Conservation (phyloP, 805 yeast genomes). For the Wickerhamomyces rabaulensis region DNA sequence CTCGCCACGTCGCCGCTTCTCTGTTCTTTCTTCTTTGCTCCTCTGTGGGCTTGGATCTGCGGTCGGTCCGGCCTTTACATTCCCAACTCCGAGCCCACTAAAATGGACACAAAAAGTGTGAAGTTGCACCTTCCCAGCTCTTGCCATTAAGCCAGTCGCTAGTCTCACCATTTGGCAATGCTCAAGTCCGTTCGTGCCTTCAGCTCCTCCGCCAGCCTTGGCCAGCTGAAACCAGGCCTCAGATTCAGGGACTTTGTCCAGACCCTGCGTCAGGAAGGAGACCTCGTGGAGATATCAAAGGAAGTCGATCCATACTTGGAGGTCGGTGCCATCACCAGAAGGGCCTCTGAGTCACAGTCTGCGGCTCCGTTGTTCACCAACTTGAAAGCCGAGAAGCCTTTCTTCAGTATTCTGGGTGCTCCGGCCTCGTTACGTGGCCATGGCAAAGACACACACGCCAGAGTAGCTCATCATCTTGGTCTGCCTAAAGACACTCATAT, state of each 20-base stretch:
- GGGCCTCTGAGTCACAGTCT: conserved; percentile 18
- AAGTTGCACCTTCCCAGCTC: too few species aligned
- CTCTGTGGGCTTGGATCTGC: too few species aligned
- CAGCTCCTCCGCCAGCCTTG: neutral
- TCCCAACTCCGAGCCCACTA: too few species aligned
- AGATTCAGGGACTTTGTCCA: conserved; percentile 24
- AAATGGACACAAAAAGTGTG: too few species aligned
- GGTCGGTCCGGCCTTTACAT: too few species aligned
- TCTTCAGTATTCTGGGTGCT: conserved; percentile 22
- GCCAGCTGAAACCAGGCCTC: conserved; percentile 17
- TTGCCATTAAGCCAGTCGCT: too few species aligned
- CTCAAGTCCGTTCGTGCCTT: neutral
- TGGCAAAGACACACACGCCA: conserved; percentile 20
- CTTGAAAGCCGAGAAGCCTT: conserved; percentile 10
- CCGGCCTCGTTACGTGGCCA: conserved; percentile 19
- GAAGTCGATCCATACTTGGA: conserved; percentile 24
- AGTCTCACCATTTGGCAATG: too few species aligned
- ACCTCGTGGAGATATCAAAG: conserved; percentile 20
- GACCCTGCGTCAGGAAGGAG: conserved; percentile 20
- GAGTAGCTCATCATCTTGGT: conserved; percentile 24
- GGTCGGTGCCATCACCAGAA: conserved; percentile 27
- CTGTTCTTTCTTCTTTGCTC: too few species aligned
- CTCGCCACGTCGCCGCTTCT: too few species aligned
- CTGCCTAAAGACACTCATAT: conserved; percentile 20
- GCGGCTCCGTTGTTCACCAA: conserved; percentile 24